Base-by-base conservation (phyloP, 768 basidiomycete species). In the Mrakia hoshinonis region DNA sequence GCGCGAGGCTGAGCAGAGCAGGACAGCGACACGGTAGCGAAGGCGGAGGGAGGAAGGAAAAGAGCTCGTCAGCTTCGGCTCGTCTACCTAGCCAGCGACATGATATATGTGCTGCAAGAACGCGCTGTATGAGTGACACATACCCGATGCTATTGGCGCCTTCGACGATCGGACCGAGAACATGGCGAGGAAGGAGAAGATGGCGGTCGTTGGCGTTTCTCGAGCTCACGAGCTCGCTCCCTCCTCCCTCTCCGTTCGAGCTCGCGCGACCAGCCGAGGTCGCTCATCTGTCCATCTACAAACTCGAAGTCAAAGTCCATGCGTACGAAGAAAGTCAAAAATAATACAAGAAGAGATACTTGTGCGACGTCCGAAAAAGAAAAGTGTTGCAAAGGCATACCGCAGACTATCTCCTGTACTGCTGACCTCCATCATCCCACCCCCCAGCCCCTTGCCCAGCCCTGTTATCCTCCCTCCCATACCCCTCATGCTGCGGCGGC, bases 401-500 rank as follows among this genome's bases (percentile, higher is more conserved):
- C n/a, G n/a, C n/a, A 12, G 13, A 47, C 62, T 48, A 48, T 24
- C 62, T 43, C 62, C 39, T 64, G 34, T 29, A 24, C 15, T 15
- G 20, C 67, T 58, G 29, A 34, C 36, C n/a, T 2, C 31, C 43
- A 13, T 24, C 24, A 26, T 68, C 54, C 36, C 43, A 38, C 38
- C 43, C 55, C 43, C 48, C 46, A 31, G 13, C 58, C 18, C 31
- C 55, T 43, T 48, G 24, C 22, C 22, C 36, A 48, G 31, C 47
- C 43, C 26, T 49, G n/a, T 24, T 60, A 3, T 43, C 61, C 47
- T 70, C 60, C 10, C 49, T 38, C 36, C 70, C 63, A 13, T 66
- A 71, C 29, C 70, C 64, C 22, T 66, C 63, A 11, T 63, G 29
- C 12, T 48, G 61, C 29, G 70, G 70, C 10, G 62, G 51, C 29